Percentiles rank a stretch among this genome's conserved stretches.
Evolutionary conservation across 2,329 filamentous ascomycete genomes (phyloP).

Genomic region (Colletotrichum lentis): DNA sequence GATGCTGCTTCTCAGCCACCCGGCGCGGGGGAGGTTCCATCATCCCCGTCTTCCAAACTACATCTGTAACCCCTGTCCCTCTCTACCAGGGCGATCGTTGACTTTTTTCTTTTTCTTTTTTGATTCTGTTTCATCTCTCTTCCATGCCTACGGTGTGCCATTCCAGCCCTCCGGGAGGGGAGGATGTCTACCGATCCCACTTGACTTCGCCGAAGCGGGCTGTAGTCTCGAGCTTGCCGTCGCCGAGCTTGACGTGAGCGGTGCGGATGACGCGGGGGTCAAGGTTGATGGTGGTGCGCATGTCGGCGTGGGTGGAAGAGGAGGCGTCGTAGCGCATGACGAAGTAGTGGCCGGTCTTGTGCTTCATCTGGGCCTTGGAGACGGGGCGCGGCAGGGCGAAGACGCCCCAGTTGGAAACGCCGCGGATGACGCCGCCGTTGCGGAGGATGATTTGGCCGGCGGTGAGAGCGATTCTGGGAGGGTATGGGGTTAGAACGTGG

Average conservation of each 20-base stretch:
- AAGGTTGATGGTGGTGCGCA: constrained; percentile 78
- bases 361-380: constrained; percentile 81
- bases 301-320: constrained; percentile 73
- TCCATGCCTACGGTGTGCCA: no score
- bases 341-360: constrained; percentile 93
- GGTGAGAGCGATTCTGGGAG: constrained; percentile 80
- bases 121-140: no score
- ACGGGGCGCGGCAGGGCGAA: constrained; percentile 84
- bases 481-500: not conserved
- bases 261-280: constrained; percentile 93
- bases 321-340: constrained; percentile 94
- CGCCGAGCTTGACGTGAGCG: constrained; percentile 85
- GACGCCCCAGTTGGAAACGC: constrained; percentile 93
- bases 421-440: constrained; percentile 87
- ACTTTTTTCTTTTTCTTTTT: no score
- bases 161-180: constrained; percentile 37
- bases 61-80: not conserved
- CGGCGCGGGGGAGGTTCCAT: not conserved
- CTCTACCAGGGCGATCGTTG: not conserved
- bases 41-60: not conserved
- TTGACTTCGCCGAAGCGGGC: constrained; percentile 59
- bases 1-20: not conserved
- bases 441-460: constrained; percentile 84
- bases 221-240: constrained; percentile 62
- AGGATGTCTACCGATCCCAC: constrained; percentile 52